Percentiles rank a stretch among this genome's conserved stretches.
Evolutionary conservation across 139 green algal genomes (phyloP).

Genomic region (Eudorina sp.): DNA sequence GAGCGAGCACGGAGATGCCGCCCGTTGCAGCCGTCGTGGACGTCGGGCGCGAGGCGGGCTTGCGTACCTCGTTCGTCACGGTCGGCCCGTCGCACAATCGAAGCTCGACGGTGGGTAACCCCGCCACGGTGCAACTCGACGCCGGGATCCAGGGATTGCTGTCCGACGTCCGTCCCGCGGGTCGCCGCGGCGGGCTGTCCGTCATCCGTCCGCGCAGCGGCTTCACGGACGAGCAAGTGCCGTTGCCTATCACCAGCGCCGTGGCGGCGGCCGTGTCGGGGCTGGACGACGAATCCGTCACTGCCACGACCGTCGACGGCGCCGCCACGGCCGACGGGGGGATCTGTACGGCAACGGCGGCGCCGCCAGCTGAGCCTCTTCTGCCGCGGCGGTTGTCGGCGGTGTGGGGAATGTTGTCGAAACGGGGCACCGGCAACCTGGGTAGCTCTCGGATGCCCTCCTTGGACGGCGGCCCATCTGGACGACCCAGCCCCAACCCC

Average conservation of each 20-base stretch:
- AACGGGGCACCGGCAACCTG: not conserved
- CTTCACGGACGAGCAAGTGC: too few species aligned
- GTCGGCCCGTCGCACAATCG: too few species aligned
- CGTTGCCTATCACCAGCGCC: not conserved
- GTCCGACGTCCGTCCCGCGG: too few species aligned
- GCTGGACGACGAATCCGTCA: not conserved
- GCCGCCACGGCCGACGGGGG: not conserved
- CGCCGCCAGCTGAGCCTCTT: not conserved
- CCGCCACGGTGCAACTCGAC: too few species aligned
- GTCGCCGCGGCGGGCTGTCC: too few species aligned
- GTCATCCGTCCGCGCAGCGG: too few species aligned
- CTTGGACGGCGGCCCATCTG: not conserved
- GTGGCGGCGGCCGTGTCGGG: not conserved
- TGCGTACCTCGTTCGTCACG: too few species aligned
- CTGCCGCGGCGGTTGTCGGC: slow-evolving; percentile 1
- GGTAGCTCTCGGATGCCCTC: not conserved
- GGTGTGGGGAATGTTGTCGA: not conserved
- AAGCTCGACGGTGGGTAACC: too few species aligned
- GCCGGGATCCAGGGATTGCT: too few species aligned
- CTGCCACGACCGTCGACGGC: not conserved
- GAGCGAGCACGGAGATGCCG: not conserved
- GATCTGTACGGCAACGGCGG: not conserved
- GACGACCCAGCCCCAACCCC: not conserved
- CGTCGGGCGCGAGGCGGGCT: not conserved
- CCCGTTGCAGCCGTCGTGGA: not conserved